A percentile compares a stretch with the other conserved stretches of the same genome.
Conservation (phyloP, 441 rosid genomes). For the Jatropha podagrica region DNA sequence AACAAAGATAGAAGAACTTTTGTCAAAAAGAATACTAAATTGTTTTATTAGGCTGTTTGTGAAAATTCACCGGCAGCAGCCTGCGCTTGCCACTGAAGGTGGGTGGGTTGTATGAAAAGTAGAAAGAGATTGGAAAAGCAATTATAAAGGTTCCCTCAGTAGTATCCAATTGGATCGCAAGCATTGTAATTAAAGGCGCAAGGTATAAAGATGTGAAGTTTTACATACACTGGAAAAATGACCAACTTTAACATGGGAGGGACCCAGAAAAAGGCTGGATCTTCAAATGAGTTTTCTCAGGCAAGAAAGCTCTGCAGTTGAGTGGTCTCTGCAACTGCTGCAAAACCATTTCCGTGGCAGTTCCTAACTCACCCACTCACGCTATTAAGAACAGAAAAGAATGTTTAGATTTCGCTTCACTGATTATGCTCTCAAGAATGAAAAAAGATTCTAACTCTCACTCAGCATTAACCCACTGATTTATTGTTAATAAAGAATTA, state of each 20-base stretch:
- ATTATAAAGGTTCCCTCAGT: too few species aligned
- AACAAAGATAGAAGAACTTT: neutral
- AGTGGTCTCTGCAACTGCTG: slow-evolving; percentile 49
- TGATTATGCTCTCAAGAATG: neutral
- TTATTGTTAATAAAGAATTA: too few species aligned
- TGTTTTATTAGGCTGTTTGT: too few species aligned
- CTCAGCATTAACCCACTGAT: slow-evolving; percentile 9
- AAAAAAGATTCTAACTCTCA: neutral
- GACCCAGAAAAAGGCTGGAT: slow-evolving; percentile 52
- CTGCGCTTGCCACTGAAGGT: too few species aligned
- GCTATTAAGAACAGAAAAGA: slow-evolving; percentile 1
- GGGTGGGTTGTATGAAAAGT: too few species aligned
- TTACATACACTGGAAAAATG: slow-evolving; percentile 36
- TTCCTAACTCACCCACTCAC: neutral
- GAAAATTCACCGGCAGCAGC: too few species aligned
- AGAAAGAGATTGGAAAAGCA: too few species aligned
- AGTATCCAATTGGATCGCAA: too few species aligned
- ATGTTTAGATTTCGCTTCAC: slow-evolving; percentile 7
- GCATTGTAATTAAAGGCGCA: too few species aligned
- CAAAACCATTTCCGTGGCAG: slow-evolving; percentile 60
- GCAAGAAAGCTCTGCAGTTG: slow-evolving; percentile 39
- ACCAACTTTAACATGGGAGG: slow-evolving; percentile 33
- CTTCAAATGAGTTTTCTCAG: slow-evolving; percentile 40
- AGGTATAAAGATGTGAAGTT: neutral
- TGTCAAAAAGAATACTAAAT: too few species aligned